A percentile compares a stretch with the other conserved stretches of the same genome.
These are phyloP conservation scores for Pestalotiopsis sp. DNA, from an alignment of 2,329 filamentous ascomycete species.

Conservation along the genomic window DNA sequence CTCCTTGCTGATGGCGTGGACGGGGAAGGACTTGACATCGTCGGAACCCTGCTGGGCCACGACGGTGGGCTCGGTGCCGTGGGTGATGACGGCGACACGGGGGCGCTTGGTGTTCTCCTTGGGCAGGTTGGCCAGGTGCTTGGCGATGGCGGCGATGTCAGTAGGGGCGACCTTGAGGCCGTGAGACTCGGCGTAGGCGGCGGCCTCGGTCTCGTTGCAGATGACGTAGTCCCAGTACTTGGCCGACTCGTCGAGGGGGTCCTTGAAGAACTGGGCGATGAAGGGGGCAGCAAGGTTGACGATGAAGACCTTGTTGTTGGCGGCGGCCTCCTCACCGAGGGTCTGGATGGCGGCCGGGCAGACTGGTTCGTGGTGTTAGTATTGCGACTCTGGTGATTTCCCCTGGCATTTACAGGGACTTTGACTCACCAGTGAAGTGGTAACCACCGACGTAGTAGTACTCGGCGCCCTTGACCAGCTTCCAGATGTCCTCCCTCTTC, in stretches of 20 bases:
- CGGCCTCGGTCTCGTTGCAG: slow-evolving; percentile 95
- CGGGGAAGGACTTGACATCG: slow-evolving; percentile 75
- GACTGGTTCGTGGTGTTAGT: slow-evolving; percentile 50
- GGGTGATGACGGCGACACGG: slow-evolving; percentile 88
- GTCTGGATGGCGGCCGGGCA: slow-evolving; percentile 89
- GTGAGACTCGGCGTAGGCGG: slow-evolving; percentile 84
- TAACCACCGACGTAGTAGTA: slow-evolving; percentile 94
- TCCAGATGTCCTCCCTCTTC: slow-evolving; percentile 90
- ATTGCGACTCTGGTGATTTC: neutral
- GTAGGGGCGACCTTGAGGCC: slow-evolving; percentile 63
- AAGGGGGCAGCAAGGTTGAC: slow-evolving; percentile 95
- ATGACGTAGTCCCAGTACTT: slow-evolving; percentile 96
- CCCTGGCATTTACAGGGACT: neutral
- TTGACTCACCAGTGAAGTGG: slow-evolving; percentile 74
- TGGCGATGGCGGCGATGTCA: slow-evolving; percentile 83
- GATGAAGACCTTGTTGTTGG: slow-evolving; percentile 87
- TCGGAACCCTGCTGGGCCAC: slow-evolving; percentile 75
- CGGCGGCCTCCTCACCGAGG: slow-evolving; percentile 85
- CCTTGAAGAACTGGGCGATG: slow-evolving; percentile 98
- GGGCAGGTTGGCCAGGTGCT: slow-evolving; percentile 81
- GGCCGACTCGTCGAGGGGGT: slow-evolving; percentile 80
- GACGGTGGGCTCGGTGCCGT: slow-evolving; percentile 89
- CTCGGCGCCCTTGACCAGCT: slow-evolving; percentile 83
- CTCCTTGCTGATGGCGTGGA: slow-evolving; percentile 75
- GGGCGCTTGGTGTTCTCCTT: slow-evolving; percentile 89